Conservation (phyloP, 2,329 filamentous ascomycete genomes). For the Xylaria sp. region DNA sequence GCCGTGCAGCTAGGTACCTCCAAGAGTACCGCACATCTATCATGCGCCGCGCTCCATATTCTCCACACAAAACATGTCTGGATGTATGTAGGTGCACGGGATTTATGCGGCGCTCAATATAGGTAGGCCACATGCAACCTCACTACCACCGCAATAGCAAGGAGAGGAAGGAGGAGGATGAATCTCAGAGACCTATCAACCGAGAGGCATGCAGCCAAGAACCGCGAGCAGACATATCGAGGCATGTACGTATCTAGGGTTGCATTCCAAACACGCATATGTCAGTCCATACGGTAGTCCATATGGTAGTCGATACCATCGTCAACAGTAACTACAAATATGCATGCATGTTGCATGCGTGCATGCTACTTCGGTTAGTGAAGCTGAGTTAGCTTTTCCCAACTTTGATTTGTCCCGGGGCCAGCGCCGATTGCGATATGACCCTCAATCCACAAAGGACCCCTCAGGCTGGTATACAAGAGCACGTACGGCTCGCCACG, state of each 20-base stretch:
- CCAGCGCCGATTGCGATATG: conserved; percentile 11
- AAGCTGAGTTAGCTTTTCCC: neutral
- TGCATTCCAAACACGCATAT: conserved; percentile 14
- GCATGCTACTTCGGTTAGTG: neutral
- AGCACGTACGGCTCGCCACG: too few species aligned
- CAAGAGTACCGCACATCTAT: conserved; percentile 4
- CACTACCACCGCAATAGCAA: conserved; percentile 3
- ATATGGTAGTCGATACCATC: conserved; percentile 8
- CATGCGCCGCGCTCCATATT: neutral
- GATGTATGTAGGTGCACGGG: conserved; percentile 24
- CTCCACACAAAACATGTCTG: conserved; percentile 3
- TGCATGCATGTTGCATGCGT: neutral
- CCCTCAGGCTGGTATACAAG: too few species aligned
- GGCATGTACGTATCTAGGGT: neutral
- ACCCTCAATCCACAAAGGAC: too few species aligned
- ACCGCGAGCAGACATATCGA: conserved; percentile 3
- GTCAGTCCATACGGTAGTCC: conserved; percentile 2
- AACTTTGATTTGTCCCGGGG: neutral
- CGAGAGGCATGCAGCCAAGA: neutral
- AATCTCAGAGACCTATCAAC: conserved; percentile 17
- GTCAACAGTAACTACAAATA: too few species aligned
- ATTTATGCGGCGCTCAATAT: conserved; percentile 22
- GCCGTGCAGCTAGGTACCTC: conserved; percentile 10
- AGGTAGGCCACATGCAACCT: neutral
- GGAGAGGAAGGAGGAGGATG: conserved; percentile 1